phyloP scores from a whole-genome alignment of 164 flowering plant species.

The Cinnamomum micranthum region DNA sequence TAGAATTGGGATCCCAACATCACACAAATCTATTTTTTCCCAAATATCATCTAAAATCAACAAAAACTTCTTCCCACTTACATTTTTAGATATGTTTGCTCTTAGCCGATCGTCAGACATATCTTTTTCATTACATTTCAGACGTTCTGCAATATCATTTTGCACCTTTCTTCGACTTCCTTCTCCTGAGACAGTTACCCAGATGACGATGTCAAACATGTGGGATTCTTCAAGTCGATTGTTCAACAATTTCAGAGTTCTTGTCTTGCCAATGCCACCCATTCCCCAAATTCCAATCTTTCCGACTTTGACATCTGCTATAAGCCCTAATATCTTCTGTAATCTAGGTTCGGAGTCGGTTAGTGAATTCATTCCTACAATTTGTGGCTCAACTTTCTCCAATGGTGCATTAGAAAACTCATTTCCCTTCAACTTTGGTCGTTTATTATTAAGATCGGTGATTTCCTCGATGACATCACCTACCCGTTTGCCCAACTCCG shows the following conservation, averaged over 20 bases:
- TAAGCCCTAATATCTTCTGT: not conserved
- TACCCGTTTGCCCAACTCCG: too few relatives aligned
- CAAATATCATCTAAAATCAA: conserved; percentile 14
- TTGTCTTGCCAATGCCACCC: conserved; percentile 19
- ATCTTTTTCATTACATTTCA: not conserved
- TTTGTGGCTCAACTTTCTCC: not conserved
- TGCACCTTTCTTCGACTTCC: not conserved
- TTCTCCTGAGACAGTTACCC: conserved; percentile 7
- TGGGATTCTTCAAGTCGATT: not conserved
- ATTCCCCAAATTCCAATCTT: conserved; percentile 15
- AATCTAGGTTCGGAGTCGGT: not conserved
- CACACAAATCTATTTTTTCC: not conserved
- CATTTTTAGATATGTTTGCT: not conserved
- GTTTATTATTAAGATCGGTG: too few relatives aligned
- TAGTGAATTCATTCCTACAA: not conserved
- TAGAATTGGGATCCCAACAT: conserved; percentile 4
- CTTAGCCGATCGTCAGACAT: not conserved
- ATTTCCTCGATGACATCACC: too few relatives aligned
- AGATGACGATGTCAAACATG: not conserved
- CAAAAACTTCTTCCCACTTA: conserved; percentile 6
- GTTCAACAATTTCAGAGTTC: conserved; percentile 6
- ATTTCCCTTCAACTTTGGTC: too few relatives aligned
- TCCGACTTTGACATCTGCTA: not conserved
- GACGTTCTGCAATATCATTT: not conserved
- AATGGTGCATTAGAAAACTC: too few relatives aligned